Conservation (phyloP, 257 asterid species). For the Scutellaria barbata region DNA sequence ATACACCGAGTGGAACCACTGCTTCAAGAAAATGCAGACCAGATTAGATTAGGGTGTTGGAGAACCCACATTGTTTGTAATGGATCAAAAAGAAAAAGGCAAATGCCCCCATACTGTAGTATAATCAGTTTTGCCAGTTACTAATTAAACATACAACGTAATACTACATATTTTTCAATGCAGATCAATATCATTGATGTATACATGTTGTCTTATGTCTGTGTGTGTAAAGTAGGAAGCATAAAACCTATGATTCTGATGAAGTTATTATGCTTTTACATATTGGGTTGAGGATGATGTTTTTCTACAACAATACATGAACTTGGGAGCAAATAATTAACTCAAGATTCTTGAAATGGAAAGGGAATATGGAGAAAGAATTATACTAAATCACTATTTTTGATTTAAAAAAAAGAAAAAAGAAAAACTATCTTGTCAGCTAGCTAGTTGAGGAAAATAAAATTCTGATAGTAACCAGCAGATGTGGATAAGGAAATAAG, state of each 20-base stretch:
- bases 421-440: not conserved
- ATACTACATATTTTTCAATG: not conserved
- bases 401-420: not conserved
- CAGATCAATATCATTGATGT: not conserved
- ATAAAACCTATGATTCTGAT: not conserved
- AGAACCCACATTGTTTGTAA: slow-evolving; percentile 33
- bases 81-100: slow-evolving; percentile 23
- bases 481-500: not conserved
- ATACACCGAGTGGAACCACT: slow-evolving; percentile 34
- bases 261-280: not conserved
- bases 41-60: slow-evolving; percentile 20
- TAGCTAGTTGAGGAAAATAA: not conserved
- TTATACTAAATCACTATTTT: too few species aligned
- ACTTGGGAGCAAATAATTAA: not conserved
- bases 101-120: slow-evolving; percentile 29
- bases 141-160: slow-evolving; percentile 18
- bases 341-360: not conserved
- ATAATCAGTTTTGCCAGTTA: slow-evolving; percentile 30
- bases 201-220: too few species aligned
- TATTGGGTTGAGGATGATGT: too few species aligned
- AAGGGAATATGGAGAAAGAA: not conserved
- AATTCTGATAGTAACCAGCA: not conserved
- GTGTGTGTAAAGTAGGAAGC: too few species aligned
- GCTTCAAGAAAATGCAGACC: slow-evolving; percentile 30
- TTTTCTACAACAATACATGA: not conserved